phyloP scores from a whole-genome alignment of 2,329 filamentous ascomycete genomes.

The Fusarium burgessii region DNA sequence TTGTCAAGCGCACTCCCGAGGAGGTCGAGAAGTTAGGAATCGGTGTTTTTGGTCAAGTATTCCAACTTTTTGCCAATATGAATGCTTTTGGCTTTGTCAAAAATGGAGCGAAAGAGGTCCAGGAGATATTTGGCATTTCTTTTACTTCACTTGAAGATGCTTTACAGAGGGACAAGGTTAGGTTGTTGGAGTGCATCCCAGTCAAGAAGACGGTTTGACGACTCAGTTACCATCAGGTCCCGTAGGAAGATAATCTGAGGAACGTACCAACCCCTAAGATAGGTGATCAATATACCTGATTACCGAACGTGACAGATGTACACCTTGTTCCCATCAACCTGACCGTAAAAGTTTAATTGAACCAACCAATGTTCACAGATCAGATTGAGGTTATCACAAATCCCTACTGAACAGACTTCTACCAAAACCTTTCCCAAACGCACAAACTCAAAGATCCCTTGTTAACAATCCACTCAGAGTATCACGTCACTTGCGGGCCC shows the following conservation, averaged over 20 bases:
- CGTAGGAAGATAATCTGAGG: background rate
- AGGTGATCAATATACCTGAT: too few relatives aligned
- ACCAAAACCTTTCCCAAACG: background rate
- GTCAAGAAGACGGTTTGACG: background rate
- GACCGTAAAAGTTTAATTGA: too few relatives aligned
- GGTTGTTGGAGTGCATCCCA: constrained; percentile 15
- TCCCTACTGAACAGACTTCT: background rate
- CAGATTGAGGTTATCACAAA: background rate
- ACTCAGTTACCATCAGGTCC: accelerated
- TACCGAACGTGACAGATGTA: too few relatives aligned
- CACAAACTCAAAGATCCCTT: background rate
- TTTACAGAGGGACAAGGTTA: constrained; percentile 20
- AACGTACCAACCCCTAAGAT: accelerated
- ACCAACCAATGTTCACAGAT: background rate
- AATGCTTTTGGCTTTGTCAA: constrained; percentile 1
- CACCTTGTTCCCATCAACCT: too few relatives aligned
- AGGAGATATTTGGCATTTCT: constrained; percentile 20
- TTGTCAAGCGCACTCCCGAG: constrained; percentile 26
- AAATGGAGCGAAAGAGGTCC: background rate
- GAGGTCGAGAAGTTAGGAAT: constrained; percentile 15
- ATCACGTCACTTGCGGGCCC: background rate
- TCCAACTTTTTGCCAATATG: constrained; percentile 26
- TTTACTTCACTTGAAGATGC: constrained; percentile 26
- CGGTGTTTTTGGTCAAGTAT: constrained; percentile 3
- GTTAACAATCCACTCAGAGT: background rate